Conservation (phyloP, 2,329 filamentous ascomycete species). For the Penicillium sp. region DNA sequence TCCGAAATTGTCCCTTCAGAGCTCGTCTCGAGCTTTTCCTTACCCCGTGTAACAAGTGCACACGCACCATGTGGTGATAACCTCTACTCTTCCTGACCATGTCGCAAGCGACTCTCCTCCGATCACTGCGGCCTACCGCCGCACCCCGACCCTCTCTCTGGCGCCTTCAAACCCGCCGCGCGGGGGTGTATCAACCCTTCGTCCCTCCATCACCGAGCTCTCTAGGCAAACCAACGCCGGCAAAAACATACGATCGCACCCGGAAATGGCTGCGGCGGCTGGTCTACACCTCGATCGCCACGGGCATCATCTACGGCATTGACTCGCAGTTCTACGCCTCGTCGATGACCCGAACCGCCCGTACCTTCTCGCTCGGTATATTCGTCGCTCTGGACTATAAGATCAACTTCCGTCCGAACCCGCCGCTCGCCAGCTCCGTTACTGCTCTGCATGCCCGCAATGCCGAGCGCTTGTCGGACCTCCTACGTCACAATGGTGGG, state of each 20-base stretch:
- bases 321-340: constrained; percentile 75
- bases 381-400: constrained; percentile 90
- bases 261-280: constrained; percentile 74
- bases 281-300: constrained; percentile 54
- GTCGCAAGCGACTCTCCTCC: constrained; percentile 19
- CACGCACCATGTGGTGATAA: constrained; percentile 14
- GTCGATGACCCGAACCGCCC: constrained; percentile 68
- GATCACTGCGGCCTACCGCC: constrained; percentile 15
- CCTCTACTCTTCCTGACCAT: constrained; percentile 6
- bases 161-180: constrained; percentile 21
- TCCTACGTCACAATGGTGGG: constrained; percentile 81
- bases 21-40: background rate
- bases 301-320: constrained; percentile 59
- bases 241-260: constrained; percentile 65
- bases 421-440: constrained; percentile 67
- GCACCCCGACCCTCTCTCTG: constrained; percentile 7
- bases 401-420: constrained; percentile 82
- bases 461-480: constrained; percentile 73
- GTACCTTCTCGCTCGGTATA: constrained; percentile 75
- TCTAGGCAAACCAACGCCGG: constrained; percentile 64
- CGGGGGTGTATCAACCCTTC: constrained; percentile 57
- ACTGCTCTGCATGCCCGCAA: constrained; percentile 75
- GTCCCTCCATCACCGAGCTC: constrained; percentile 72
- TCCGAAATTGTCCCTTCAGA: constrained; percentile 3
- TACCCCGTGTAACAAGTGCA: background rate